Evolutionary conservation across 306 rosid genomes (phyloP).

Genomic region (Corylus heterophylla): DNA sequence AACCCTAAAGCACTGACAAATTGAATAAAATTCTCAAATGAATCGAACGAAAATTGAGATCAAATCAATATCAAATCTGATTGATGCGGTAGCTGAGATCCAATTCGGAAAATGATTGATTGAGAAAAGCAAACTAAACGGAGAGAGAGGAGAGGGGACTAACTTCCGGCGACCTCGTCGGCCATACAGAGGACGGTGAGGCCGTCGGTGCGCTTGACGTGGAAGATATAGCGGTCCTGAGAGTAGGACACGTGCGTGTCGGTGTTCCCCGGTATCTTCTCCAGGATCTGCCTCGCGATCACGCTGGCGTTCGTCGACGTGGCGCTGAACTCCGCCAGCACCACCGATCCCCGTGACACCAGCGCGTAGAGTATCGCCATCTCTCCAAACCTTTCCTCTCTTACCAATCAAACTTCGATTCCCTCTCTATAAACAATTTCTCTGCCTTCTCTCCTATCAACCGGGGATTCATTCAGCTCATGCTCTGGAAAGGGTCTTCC

Average conservation of each 20-base stretch:
- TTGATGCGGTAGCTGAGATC: not conserved
- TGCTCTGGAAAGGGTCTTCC: not conserved
- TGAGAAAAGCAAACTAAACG: not conserved
- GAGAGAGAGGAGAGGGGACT: conserved; percentile 10
- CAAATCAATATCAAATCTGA: not conserved
- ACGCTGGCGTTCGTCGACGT: conserved; percentile 85
- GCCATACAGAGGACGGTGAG: conserved; percentile 99
- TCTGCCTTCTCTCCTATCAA: not conserved
- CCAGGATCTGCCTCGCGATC: conserved; percentile 76
- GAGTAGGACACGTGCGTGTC: conserved; percentile 89
- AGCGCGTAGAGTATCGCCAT: conserved; percentile 88
- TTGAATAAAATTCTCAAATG: too few species aligned
- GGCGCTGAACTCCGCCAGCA: conserved; percentile 75
- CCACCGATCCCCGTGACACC: conserved; percentile 92
- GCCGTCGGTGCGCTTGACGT: conserved; percentile 94
- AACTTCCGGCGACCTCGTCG: conserved; percentile 86
- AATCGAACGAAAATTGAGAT: not conserved
- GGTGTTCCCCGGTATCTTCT: conserved; percentile 74
- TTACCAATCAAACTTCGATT: not conserved
- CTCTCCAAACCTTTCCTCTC: not conserved
- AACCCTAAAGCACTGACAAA: not conserved
- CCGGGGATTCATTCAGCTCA: not conserved
- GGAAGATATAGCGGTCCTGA: conserved; percentile 90
- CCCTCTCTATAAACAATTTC: not conserved
- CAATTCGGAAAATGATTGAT: not conserved